A percentile compares a stretch with the other conserved stretches of the same genome.
These are phyloP conservation scores for Gossypium schwendimanii DNA, from an alignment of 441 rosid species.

Conservation along the genomic window DNA sequence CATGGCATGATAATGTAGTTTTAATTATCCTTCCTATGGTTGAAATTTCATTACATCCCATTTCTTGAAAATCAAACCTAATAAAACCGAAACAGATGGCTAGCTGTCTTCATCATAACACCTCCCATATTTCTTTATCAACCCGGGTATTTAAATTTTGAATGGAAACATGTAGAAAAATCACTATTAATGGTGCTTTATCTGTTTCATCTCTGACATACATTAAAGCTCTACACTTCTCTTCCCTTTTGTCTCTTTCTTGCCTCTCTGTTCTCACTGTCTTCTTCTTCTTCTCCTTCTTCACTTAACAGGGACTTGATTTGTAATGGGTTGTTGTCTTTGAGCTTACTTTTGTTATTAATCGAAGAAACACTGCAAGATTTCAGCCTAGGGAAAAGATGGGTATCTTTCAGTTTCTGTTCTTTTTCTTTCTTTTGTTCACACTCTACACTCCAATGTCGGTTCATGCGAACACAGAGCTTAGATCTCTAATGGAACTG, in stretches of 20 bases:
- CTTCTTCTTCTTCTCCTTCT: constrained; percentile 5
- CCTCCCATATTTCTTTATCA: neutral
- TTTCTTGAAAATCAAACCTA: neutral
- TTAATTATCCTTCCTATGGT: neutral
- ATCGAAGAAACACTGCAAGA: neutral
- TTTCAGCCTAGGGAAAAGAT: constrained; percentile 7
- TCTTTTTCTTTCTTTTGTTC: constrained; percentile 22
- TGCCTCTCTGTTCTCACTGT: constrained; percentile 19
- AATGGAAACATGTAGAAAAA: constrained; percentile 16
- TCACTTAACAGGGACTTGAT: neutral
- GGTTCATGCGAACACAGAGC: constrained; percentile 48
- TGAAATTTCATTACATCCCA: neutral
- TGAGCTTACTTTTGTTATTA: neutral
- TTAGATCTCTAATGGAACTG: constrained; percentile 64
- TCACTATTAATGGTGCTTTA: constrained; percentile 1
- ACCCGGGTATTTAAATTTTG: neutral
- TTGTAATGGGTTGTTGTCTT: neutral
- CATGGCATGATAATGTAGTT: neutral
- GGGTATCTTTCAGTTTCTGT: constrained; percentile 23
- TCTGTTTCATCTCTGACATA: constrained; percentile 24
- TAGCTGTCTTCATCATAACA: neutral
- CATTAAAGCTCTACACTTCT: constrained; percentile 7
- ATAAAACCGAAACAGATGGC: neutral
- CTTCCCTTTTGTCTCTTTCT: neutral
- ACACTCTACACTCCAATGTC: constrained; percentile 13